These are phyloP conservation scores for Mycena galericulata DNA, from an alignment of 768 basidiomycete species.

Conservation along the genomic window DNA sequence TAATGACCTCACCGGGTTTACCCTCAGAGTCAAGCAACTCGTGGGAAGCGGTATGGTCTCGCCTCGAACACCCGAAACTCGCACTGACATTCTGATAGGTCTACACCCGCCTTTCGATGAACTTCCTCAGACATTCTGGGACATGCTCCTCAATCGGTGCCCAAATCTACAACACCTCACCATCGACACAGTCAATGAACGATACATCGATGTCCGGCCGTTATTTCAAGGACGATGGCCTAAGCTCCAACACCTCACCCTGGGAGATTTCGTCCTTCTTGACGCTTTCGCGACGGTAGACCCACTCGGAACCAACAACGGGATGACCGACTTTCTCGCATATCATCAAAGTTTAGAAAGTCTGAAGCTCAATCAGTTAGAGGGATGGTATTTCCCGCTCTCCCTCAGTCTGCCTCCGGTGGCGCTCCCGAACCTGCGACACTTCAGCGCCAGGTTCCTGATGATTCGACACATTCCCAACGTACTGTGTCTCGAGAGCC, in stretches of 20 bases:
- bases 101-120: slow-evolving; percentile 36
- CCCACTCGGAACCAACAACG: slow-evolving; percentile 28
- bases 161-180: slow-evolving; percentile 31
- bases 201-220: slow-evolving; percentile 35
- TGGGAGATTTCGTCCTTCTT: slow-evolving; percentile 34
- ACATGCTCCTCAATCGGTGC: slow-evolving; percentile 33
- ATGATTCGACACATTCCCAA: slow-evolving; percentile 30
- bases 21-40: slow-evolving; percentile 33
- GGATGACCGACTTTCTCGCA: slow-evolving; percentile 30
- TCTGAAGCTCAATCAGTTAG: slow-evolving; percentile 28
- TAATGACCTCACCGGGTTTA: slow-evolving; percentile 30
- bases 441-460: slow-evolving; percentile 30
- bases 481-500: slow-evolving; percentile 28
- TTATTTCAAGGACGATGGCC: slow-evolving; percentile 33
- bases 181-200: slow-evolving; percentile 35
- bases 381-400: slow-evolving; percentile 36
- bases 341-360: slow-evolving; percentile 22
- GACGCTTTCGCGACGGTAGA: slow-evolving; percentile 35
- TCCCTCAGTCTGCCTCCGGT: slow-evolving; percentile 27
- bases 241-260: slow-evolving; percentile 23
- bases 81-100: slow-evolving; percentile 7
- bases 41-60: slow-evolving; percentile 27
- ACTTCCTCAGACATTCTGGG: slow-evolving; percentile 33
- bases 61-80: no score
- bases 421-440: slow-evolving; percentile 28